phyloP scores from a whole-genome alignment of 495 filamentous ascomycete genomes.

The Bombardia bombarda region DNA sequence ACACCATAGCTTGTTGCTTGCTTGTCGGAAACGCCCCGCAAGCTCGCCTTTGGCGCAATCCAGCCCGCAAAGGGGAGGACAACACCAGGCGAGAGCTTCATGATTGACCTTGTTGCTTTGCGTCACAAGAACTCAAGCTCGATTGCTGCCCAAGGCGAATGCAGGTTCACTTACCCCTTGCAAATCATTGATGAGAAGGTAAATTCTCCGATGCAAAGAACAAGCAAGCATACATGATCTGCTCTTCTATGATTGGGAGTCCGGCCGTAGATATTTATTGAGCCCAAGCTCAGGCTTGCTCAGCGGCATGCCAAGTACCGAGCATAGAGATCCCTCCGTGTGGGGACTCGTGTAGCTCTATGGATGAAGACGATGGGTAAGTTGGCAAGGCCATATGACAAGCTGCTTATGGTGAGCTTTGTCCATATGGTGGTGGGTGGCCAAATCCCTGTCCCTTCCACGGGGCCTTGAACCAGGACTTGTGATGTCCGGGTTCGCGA shows the following conservation, averaged over 20 bases:
- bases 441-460: neutral
- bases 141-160: neutral
- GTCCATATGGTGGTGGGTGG: neutral
- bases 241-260: neutral
- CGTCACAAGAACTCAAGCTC: neutral
- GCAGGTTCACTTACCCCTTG: neutral
- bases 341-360: conserved; percentile 5
- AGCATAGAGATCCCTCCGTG: neutral
- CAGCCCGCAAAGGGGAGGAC: conserved; percentile 12
- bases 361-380: conserved; percentile 10
- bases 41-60: conserved; percentile 8
- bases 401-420: neutral
- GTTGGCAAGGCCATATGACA: conserved; percentile 1
- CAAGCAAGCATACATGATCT: neutral
- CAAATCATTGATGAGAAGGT: neutral
- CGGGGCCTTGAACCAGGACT: too few relatives aligned
- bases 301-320: too few relatives aligned
- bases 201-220: neutral
- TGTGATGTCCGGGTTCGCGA: too few relatives aligned
- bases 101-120: too few relatives aligned
- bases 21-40: conserved; percentile 6
- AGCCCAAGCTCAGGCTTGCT: too few relatives aligned
- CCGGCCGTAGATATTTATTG: too few relatives aligned
- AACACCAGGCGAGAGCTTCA: conserved; percentile 12
- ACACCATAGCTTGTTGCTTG: neutral